Evolutionary conservation across 169 alveolate genomes (phyloP).

Genomic region (Eimeria tenella): DNA sequence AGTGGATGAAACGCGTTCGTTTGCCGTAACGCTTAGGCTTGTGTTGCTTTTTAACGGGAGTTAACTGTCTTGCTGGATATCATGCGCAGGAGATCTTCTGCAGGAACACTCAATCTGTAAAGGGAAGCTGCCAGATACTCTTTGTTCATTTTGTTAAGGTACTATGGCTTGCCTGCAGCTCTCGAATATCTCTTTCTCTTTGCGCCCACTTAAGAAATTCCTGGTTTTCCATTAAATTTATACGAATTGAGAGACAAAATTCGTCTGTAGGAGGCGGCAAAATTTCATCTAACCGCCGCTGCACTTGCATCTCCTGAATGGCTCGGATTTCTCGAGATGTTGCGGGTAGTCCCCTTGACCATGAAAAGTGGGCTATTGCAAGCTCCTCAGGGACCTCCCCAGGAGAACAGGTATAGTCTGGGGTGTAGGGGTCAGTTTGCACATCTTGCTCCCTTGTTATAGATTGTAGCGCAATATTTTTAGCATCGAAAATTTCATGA

Average conservation of each 20-base stretch:
- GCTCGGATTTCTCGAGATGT: slow-evolving; percentile 92
- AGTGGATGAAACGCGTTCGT: background rate
- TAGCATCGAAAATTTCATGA: slow-evolving; percentile 1
- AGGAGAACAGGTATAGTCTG: slow-evolving; percentile 84
- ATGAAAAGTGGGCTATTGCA: slow-evolving; percentile 88
- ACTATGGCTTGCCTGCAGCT: slow-evolving; percentile 84
- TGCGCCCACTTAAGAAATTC: slow-evolving; percentile 95
- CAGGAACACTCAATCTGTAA: too few species aligned
- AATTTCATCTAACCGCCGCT: slow-evolving; percentile 91
- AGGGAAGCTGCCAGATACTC: too few species aligned
- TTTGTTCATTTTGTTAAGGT: background rate
- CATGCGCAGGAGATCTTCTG: too few species aligned
- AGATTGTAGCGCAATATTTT: slow-evolving; percentile 82
- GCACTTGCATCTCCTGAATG: slow-evolving; percentile 92
- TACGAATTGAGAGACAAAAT: slow-evolving; percentile 90
- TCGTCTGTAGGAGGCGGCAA: slow-evolving; percentile 95
- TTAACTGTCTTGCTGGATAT: too few species aligned
- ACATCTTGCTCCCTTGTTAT: slow-evolving; percentile 92
- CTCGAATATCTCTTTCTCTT: slow-evolving; percentile 89
- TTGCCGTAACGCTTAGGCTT: too few species aligned
- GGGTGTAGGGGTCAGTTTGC: slow-evolving; percentile 94
- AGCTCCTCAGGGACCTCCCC: slow-evolving; percentile 91
- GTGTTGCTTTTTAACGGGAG: too few species aligned
- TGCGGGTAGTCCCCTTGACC: slow-evolving; percentile 94
- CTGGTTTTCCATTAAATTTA: slow-evolving; percentile 91